Conservation (phyloP, 2,329 filamentous ascomycete species). For the Aspergillus novoparasiticus region DNA sequence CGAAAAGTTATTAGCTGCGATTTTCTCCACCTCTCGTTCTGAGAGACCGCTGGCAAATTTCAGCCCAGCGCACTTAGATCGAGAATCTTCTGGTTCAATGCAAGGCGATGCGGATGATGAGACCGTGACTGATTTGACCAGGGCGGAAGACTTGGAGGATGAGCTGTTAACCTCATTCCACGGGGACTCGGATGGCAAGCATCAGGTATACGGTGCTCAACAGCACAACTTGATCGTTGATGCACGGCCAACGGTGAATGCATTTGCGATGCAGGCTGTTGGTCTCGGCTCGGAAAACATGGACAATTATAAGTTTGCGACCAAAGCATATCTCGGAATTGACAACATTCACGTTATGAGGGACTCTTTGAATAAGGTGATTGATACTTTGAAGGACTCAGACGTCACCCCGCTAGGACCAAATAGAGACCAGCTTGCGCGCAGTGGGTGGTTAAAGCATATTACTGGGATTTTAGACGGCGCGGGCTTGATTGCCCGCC, state of each 20-base stretch:
- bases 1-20: constrained; percentile 88
- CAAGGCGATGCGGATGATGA: constrained; percentile 47
- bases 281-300: constrained; percentile 96
- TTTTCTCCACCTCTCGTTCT: constrained; percentile 74
- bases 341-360: constrained; percentile 99
- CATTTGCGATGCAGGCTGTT: constrained; percentile 88
- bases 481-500: constrained; percentile 78
- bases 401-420: constrained; percentile 83
- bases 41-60: constrained; percentile 45
- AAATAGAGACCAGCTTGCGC: constrained; percentile 75
- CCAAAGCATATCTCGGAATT: constrained; percentile 90
- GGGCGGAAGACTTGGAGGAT: constrained; percentile 69
- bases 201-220: constrained; percentile 83
- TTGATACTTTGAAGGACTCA: constrained; percentile 89
- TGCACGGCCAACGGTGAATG: constrained; percentile 90
- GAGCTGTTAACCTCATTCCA: constrained; percentile 62
- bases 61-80: constrained; percentile 42
- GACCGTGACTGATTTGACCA: constrained; percentile 57
- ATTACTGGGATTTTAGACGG: constrained; percentile 83
- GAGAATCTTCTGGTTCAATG: constrained; percentile 51
- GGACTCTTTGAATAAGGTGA: constrained; percentile 80
- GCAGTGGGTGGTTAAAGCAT: constrained; percentile 90
- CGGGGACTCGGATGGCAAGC: constrained; percentile 62
- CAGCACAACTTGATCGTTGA: constrained; percentile 95
- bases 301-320: constrained; percentile 91